A percentile compares a stretch with the other conserved stretches of the same genome.
phyloP scores from a whole-genome alignment of 2,329 filamentous ascomycete species.

The Lasiodiplodia citricola region DNA sequence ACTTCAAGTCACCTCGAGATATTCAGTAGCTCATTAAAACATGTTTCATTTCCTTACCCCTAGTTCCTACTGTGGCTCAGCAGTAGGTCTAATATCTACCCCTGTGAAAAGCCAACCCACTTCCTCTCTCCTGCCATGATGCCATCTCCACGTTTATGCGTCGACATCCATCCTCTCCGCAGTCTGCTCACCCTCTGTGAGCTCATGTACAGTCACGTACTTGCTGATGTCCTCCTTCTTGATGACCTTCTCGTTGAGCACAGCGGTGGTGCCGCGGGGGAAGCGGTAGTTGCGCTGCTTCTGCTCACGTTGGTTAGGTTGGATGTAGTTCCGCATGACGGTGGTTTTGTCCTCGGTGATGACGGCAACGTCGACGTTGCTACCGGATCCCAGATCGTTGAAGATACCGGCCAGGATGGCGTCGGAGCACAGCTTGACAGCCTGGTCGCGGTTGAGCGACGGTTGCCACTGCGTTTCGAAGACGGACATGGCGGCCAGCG shows the following conservation, averaged over 20 bases:
- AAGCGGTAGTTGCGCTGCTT: conserved; percentile 96
- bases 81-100: conserved; percentile 2
- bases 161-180: conserved; percentile 72
- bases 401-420: conserved; percentile 97
- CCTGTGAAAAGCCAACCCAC: background rate
- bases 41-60: conserved; percentile 7
- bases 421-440: conserved; percentile 80
- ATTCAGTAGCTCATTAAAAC: conserved; percentile 5
- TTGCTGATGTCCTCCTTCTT: conserved; percentile 92
- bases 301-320: conserved; percentile 85
- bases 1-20: background rate
- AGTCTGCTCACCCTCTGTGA: conserved; percentile 68
- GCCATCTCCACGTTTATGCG: conserved; percentile 31
- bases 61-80: background rate
- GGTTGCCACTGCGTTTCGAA: conserved; percentile 97
- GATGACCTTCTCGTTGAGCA: conserved; percentile 95
- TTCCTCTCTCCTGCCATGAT: background rate
- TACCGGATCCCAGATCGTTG: conserved; percentile 96
- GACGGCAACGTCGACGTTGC: conserved; percentile 95
- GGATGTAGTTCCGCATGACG: conserved; percentile 89
- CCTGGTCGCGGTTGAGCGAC: conserved; percentile 75
- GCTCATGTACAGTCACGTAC: conserved; percentile 89
- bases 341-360: conserved; percentile 96
- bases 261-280: conserved; percentile 88
- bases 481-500: conserved; percentile 94